These are phyloP conservation scores for Candida maesae DNA, from an alignment of 805 yeast species.

Conservation along the genomic window DNA sequence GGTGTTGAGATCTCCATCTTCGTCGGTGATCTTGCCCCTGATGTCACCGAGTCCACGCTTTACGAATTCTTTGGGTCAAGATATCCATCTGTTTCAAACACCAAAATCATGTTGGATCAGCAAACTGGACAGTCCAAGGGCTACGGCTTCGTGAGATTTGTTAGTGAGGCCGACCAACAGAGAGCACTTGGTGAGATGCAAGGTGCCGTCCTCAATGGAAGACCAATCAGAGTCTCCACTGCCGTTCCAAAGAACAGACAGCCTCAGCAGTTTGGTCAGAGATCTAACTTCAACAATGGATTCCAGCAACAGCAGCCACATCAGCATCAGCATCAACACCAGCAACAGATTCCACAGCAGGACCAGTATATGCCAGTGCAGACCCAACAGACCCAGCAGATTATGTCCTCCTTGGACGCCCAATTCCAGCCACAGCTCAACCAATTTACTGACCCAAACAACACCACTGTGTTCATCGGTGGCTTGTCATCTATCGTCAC, in stretches of 20 bases:
- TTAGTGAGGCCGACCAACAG: constrained; percentile 60
- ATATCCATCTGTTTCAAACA: constrained; percentile 71
- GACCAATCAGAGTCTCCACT: constrained; percentile 74
- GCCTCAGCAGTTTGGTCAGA: constrained; percentile 16
- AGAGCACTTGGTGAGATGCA: constrained; percentile 79
- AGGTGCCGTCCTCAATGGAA: constrained; percentile 64
- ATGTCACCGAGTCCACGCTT: constrained; percentile 62
- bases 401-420: constrained; percentile 22
- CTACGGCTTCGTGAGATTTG: constrained; percentile 85
- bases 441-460: constrained; percentile 75
- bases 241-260: constrained; percentile 51
- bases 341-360: constrained; percentile 5
- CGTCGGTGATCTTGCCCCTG: constrained; percentile 80
- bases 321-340: constrained; percentile 16
- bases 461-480: constrained; percentile 70
- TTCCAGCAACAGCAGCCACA: constrained; percentile 20
- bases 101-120: constrained; percentile 75
- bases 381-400: constrained; percentile 25
- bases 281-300: constrained; percentile 15
- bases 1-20: constrained; percentile 61
- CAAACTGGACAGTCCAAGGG: constrained; percentile 71
- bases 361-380: constrained; percentile 7
- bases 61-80: constrained; percentile 62
- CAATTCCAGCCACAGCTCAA: constrained; percentile 53
- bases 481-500: constrained; percentile 58